These are phyloP conservation scores for Lentinula detonsa DNA, from an alignment of 768 basidiomycete genomes.

Conservation along the genomic window DNA sequence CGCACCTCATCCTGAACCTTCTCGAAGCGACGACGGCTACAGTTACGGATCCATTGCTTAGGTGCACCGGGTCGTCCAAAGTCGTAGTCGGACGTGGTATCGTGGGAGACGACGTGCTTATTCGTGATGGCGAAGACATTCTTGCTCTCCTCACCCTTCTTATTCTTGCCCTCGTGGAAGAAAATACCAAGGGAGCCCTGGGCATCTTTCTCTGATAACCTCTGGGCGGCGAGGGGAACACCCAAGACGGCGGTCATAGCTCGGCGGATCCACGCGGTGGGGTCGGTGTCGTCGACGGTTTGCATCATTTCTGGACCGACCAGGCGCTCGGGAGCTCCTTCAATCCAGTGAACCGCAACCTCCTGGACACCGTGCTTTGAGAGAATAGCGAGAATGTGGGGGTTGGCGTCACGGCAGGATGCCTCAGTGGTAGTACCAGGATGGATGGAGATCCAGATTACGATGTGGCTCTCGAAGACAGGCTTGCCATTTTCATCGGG, in stretches of 20 bases:
- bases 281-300: not conserved
- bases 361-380: not conserved
- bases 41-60: not conserved
- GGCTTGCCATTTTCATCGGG: not conserved
- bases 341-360: not conserved
- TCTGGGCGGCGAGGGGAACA: not conserved
- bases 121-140: slow-evolving; percentile 16
- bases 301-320: not conserved
- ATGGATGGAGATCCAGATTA: not conserved
- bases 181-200: slow-evolving; percentile 24
- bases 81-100: slow-evolving; percentile 17
- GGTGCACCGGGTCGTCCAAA: slow-evolving; percentile 9
- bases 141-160: slow-evolving; percentile 16
- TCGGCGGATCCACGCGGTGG: not conserved
- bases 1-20: not conserved
- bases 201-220: slow-evolving; percentile 10
- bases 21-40: not conserved
- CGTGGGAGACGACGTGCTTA: slow-evolving; percentile 15
- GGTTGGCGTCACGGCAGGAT: not conserved
- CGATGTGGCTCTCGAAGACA: not conserved
- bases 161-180: slow-evolving; percentile 23
- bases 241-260: not conserved
- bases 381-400: not conserved
- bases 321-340: not conserved
- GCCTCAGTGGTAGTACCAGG: not conserved